Evolutionary conservation across 129 eudicot species (phyloP).

Genomic region (Ambrosia trifida): DNA sequence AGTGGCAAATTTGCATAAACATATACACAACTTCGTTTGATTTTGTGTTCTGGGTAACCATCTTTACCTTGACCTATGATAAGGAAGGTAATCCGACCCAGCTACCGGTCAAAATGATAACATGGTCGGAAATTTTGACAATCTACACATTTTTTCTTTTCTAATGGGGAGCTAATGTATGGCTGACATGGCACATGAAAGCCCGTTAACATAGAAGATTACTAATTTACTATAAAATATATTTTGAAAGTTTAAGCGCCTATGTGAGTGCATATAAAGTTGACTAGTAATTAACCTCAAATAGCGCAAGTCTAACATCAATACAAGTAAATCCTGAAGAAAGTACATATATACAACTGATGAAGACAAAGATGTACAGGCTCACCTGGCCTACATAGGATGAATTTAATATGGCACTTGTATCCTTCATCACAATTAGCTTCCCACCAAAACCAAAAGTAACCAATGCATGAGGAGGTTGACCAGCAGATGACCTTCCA

Average conservation of each 20-base stretch:
- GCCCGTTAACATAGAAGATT: background rate
- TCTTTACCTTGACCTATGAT: background rate
- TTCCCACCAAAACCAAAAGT: slow-evolving; percentile 98
- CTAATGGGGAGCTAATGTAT: background rate
- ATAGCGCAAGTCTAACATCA: background rate
- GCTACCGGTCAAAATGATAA: background rate
- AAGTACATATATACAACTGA: background rate
- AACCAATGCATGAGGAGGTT: slow-evolving; percentile 91
- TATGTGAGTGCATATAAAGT: background rate
- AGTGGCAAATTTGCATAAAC: background rate
- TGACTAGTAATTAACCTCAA: background rate
- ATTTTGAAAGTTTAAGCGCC: background rate
- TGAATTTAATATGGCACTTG: slow-evolving; percentile 30
- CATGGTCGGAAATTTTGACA: background rate
- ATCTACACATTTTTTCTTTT: background rate
- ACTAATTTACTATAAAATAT: background rate
- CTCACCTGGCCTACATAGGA: slow-evolving; percentile 67
- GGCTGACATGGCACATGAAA: background rate
- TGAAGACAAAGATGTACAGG: slow-evolving; percentile 9
- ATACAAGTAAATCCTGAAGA: background rate
- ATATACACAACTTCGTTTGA: background rate
- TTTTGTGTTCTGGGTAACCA: slow-evolving; percentile 1
- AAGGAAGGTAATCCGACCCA: background rate
- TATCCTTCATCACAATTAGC: slow-evolving; percentile 78
- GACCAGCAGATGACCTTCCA: slow-evolving; percentile 82